Base-by-base conservation (phyloP, 2,329 filamentous ascomycete species). In the Fusarium zealandicum region DNA sequence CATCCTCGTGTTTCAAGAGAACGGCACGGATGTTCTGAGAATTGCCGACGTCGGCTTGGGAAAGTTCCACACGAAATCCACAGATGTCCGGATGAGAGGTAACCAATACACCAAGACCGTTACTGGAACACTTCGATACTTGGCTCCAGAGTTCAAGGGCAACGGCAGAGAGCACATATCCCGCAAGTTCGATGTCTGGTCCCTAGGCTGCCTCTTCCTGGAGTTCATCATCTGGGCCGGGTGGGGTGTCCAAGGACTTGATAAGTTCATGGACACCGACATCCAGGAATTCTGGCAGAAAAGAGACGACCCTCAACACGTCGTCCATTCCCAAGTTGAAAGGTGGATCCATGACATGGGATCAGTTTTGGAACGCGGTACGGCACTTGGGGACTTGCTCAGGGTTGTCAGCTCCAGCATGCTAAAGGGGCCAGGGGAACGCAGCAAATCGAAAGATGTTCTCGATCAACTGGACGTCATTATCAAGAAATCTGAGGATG, bases 31-130 rank as follows among this genome's bases (percentile, higher is more conserved):
- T 2, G 32, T 51, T 0, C 16, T 63, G 12, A 38, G 60, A 2
- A 41, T 64, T 10, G 50, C 61, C 25, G 61, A 64, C 31, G 50
- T 64, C 11, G 61, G 61, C 4, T 30, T 64, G 13, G 60, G 59
- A 5, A 63, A 37, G 6, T 41, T 48, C 2, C 61, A 64, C 2
- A 31, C 36, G 9, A 16, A 53, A 10, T 50, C 20, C 1, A 64
- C 61, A 1, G 36, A 10, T 5, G 4, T 3, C 5, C 27, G 27
- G 8, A 17, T 60, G n/a, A 57, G 59, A 9, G 17, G 48, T 2
- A 3, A 30, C 9, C 38, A 38, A 2, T 32, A 46, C 3, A 64
- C 61, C 4, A 40, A 36, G 2, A 58, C 50, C 2, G 44, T 33
- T 4, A 49, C 52, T 5, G 47, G 40, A 3, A 64, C 61, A 1